Evolutionary conservation across 306 rosid genomes (phyloP), one percentile per base, ranked within the genome.

Genomic region (Gynostemma pentaphyllum): DNA sequence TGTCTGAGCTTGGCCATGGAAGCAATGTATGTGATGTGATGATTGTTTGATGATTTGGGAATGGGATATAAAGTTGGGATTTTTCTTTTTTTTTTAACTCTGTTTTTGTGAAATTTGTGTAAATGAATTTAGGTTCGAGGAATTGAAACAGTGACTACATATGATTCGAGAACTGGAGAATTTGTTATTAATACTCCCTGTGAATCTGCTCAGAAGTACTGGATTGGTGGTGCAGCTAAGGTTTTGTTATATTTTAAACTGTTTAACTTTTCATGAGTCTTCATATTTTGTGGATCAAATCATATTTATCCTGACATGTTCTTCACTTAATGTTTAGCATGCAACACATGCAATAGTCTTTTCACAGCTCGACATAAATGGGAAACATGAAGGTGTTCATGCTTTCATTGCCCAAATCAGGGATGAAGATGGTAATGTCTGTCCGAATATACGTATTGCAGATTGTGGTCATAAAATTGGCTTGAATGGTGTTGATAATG

Each of bases 1-100:
- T 92, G 98, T 62, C 98, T 5, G 98, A 92, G 74, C 76, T 92
- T 70, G 98, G 98, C 54, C 98, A 92, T 55, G 95, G 96, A 70
- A 86, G 98, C 74, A 92, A 92, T 82, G 96, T 92, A 85, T 60
- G 96, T 80, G 57, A 68, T 68, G 60, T 49, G 46, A n/a, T n/a
- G n/a, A n/a, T n/a, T n/a, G n/a, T 65, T 79, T 55, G 56, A 50
- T 77, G 45, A 34, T 60, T 51, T 76, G 52, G 37, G 53, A 18
- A 40, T n/a, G n/a, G n/a, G n/a, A n/a, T n/a, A 10, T 52, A 66
- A 36, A 46, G 8, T 39, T 74, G 53, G 55, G 48, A 59, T 50
- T 40, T 57, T 64, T 28, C 56, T 40, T 37, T 37, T 28, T 66
- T 60, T 69, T 64, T 69, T 40, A 73, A 32, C 15, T 50, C 4